Base-by-base conservation (phyloP, 139 green algal genomes). In the Chlamydomonas applanata region DNA sequence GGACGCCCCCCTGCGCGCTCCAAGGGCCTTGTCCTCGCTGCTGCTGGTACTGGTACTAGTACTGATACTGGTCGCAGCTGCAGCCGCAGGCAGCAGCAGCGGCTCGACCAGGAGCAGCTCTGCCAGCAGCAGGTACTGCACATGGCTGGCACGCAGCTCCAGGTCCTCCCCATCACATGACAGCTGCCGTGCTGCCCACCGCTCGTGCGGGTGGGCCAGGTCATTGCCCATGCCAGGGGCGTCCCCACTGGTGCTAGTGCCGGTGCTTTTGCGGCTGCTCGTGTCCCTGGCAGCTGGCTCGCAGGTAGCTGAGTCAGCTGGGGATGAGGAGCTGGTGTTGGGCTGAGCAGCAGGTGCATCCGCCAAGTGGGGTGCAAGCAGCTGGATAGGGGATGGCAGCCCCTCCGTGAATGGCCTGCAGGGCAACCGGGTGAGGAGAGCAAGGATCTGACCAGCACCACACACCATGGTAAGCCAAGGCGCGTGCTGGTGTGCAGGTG, bases 61-160 rank as follows among this genome's bases (percentile, higher is more conserved):
- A 65, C 36, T 52, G 44, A n/a, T n/a, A n/a, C n/a, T n/a, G n/a
- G n/a, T n/a, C n/a, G n/a, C n/a, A n/a, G n/a, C n/a, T n/a, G n/a
- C n/a, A n/a, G 40, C 16, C 11, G 64, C 27, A 44, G 20, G 45
- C 20, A 19, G 69, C 27, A 71, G 64, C 45, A 85, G 56, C 1
- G 86, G 86, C 22, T 73, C 62, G 9, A 89, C 46, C 32, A 95
- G 85, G 19, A 78, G 56, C 1, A 73, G n/a, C 16, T 88, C 71
- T 7, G 83, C 79, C 35, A 97, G 87, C 36, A 95, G 70, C 27
- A 97, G 83, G 79, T 94, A 93, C 75, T 96, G 87, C n/a, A 88
- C 77, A 25, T 73, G 52, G 14, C 52, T 30, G 14, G 79, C 62
- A 27, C 79, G 70, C 0, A 85, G 89, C 1, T 88, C 66, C 24